Evolutionary conservation across 140 eudicot species (phyloP).

Genomic region (Senecio squalidus): DNA sequence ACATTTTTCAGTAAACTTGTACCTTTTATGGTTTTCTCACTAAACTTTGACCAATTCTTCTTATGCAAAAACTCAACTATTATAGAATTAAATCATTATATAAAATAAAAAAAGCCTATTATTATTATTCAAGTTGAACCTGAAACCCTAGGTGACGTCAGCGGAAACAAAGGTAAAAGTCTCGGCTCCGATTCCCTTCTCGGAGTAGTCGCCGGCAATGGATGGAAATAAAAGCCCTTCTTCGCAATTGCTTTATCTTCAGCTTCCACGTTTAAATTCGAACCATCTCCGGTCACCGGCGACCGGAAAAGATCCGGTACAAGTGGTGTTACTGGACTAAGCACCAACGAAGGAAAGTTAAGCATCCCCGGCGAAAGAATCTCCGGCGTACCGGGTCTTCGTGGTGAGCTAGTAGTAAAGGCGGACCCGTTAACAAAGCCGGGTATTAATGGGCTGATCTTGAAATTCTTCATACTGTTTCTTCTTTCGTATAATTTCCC

Average conservation of each 20-base stretch:
- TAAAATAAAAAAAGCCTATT: slow-evolving; percentile 6
- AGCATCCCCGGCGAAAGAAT: slow-evolving; percentile 74
- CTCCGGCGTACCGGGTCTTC: slow-evolving; percentile 47
- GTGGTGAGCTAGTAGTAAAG: slow-evolving; percentile 42
- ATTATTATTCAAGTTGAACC: slow-evolving; percentile 43
- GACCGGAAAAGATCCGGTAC: slow-evolving; percentile 80
- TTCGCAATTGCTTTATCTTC: slow-evolving; percentile 71
- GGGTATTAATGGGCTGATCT: slow-evolving; percentile 60
- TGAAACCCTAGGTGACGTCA: slow-evolving; percentile 71
- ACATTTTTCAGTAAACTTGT: slow-evolving; percentile 20
- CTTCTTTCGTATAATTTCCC: slow-evolving; percentile 74
- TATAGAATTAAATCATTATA: slow-evolving; percentile 21
- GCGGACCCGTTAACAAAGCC: slow-evolving; percentile 32
- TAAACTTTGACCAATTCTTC: slow-evolving; percentile 23
- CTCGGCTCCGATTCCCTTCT: slow-evolving; percentile 78
- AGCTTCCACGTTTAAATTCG: slow-evolving; percentile 37
- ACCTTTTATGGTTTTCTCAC: no score
- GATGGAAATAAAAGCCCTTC: slow-evolving; percentile 74
- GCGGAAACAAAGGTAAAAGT: slow-evolving; percentile 78
- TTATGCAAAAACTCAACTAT: slow-evolving; percentile 28
- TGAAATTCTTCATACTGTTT: slow-evolving; percentile 59
- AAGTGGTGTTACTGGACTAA: slow-evolving; percentile 88
- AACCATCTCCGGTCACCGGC: slow-evolving; percentile 22
- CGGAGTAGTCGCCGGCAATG: slow-evolving; percentile 73
- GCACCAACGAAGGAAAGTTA: slow-evolving; percentile 65